Conservation (phyloP, 2,329 filamentous ascomycete genomes). For the Pyrenophora teres region DNA sequence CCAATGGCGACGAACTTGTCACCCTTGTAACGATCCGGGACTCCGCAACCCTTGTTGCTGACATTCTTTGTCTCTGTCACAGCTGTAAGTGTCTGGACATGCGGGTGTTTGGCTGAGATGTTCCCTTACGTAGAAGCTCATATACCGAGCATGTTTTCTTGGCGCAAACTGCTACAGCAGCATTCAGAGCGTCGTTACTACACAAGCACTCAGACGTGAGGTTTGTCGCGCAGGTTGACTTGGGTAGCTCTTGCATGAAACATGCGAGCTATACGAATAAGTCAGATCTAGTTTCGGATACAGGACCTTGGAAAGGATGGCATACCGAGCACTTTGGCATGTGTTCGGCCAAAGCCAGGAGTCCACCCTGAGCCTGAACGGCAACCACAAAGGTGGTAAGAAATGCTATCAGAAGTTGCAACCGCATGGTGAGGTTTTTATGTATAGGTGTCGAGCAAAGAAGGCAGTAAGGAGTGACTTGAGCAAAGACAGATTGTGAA, state of each 20-base stretch:
- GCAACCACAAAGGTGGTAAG: slow-evolving; percentile 9
- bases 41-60: slow-evolving; percentile 43
- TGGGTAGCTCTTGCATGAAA: slow-evolving; percentile 29
- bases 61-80: slow-evolving; percentile 46
- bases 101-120: neutral
- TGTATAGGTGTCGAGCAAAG: neutral
- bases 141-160: slow-evolving; percentile 42
- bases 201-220: slow-evolving; percentile 49
- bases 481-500: neutral
- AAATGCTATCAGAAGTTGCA: slow-evolving; percentile 3
- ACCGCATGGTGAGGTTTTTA: slow-evolving; percentile 11
- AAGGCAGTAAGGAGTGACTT: neutral
- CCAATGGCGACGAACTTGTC: slow-evolving; percentile 36
- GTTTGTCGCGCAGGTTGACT: slow-evolving; percentile 46
- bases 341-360: slow-evolving; percentile 13
- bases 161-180: slow-evolving; percentile 44
- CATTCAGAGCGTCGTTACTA: slow-evolving; percentile 40
- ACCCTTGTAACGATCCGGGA: slow-evolving; percentile 42
- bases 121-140: slow-evolving; percentile 39
- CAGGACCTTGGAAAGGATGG: neutral
- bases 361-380: slow-evolving; percentile 17
- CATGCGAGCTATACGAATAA: slow-evolving; percentile 21
- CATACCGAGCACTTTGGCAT: slow-evolving; percentile 28
- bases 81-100: neutral
- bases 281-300: slow-evolving; percentile 2